Evolutionary conservation across 768 basidiomycete species (phyloP), one percentile per base, ranked within the genome.

Genomic region (Collybiopsis luxurians): DNA sequence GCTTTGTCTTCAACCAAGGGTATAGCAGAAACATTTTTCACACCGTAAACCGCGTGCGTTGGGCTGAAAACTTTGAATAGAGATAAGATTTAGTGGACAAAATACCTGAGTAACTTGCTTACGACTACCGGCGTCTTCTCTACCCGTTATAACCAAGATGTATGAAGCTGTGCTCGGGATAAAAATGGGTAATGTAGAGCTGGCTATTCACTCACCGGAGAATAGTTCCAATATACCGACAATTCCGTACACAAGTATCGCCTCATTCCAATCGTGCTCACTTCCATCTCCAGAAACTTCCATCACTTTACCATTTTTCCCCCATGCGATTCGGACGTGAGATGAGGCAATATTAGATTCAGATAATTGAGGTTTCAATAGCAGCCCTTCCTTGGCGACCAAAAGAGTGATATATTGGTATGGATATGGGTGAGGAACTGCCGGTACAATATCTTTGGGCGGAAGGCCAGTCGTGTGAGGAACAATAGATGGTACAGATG

Each of bases 341-440:
- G 77, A 73, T 28, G 71, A 68, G 9, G 72, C 61, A 43, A 61
- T 62, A 38, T 57, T 63, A 39, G 52, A 60, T 44, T 59, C 74
- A 31, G 71, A 62, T 21, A 74, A 59, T 63, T 83, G 80, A 21
- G 86, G 88, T 43, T 84, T 78, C 53, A 93, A 73, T 49, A 90
- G 64, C n/a, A 94, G 76, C 3, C 89, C 90, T 7, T 81, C 75
- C 17, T 74, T 69, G 1, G 86, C 80, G 3, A 77, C 78, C 39
- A 86, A 65, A 30, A 92, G 59, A n/a, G 80, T 80, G 40, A 94
- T 81, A 59, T 84, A 76, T 45, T 86, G 82, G 65, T 91, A 73
- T 6, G 90, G 88, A 62, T 79, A 81, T 26, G 89, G 89, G 66
- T 91, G 88, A n/a, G 86, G 86, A 13, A 87, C 70, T 2, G 90